Conservation (phyloP, 805 yeast species). For the Wickerhamiella sorbophila region DNA sequence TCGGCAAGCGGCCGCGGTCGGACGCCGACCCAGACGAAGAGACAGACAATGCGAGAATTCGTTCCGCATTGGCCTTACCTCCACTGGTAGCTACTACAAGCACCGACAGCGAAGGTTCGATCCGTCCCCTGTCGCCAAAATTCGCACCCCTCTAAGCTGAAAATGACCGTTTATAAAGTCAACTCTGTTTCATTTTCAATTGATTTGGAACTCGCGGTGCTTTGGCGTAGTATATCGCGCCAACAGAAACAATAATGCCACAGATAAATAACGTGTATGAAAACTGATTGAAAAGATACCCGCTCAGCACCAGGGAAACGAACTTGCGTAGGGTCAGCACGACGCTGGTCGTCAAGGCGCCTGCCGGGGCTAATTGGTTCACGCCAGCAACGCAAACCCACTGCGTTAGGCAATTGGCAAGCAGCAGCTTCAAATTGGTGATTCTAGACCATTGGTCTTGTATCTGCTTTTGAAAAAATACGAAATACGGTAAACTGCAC, state of each 20-base stretch:
- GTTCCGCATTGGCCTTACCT: slow-evolving; percentile 1
- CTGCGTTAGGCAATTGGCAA: slow-evolving; percentile 39
- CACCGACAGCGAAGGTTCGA: slow-evolving; percentile 2
- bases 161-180: background rate
- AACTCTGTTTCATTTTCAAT: background rate
- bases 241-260: slow-evolving; percentile 36
- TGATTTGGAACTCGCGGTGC: background rate
- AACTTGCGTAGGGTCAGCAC: slow-evolving; percentile 49
- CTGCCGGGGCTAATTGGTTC: slow-evolving; percentile 40
- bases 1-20: slow-evolving; percentile 18
- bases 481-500: slow-evolving; percentile 40
- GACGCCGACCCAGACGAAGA: slow-evolving; percentile 3
- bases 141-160: background rate
- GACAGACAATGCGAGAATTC: slow-evolving; percentile 1
- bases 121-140: background rate
- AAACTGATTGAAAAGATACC: slow-evolving; percentile 38
- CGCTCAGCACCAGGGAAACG: slow-evolving; percentile 42
- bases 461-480: slow-evolving; percentile 26
- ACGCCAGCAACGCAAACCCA: slow-evolving; percentile 55
- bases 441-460: slow-evolving; percentile 20
- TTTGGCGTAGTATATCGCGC: slow-evolving; percentile 35
- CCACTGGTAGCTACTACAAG: background rate
- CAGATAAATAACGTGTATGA: slow-evolving; percentile 33
- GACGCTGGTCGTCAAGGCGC: slow-evolving; percentile 50
- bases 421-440: slow-evolving; percentile 20